Evolutionary conservation across 2,329 filamentous ascomycete species (phyloP), one percentile per base, ranked within the genome.

Genomic region (Chrysosphaeria jannelii): DNA sequence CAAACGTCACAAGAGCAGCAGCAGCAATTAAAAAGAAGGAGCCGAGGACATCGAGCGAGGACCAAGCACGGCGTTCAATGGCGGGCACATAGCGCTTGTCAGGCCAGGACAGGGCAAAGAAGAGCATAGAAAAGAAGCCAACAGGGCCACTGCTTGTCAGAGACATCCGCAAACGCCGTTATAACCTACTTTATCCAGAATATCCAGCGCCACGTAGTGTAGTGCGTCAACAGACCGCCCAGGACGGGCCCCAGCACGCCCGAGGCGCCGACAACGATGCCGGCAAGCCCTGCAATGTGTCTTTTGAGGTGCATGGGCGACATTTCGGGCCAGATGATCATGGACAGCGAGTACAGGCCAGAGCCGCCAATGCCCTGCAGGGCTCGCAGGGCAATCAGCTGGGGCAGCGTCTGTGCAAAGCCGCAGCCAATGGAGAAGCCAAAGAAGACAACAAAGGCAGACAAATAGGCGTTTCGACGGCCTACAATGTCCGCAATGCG

Each of bases 101-200:
- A 3, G 59, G 57, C 57, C 57, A 64, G 3, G 46, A 38, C 1
- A 51, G 14, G 12, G 47, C 38, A 29, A 64, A 54, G 1, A 57
- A 30, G 6, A 42, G 23, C 11, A 57, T 35, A 2, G 57, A 51
- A 1, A 48, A 29, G 19, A 38, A 34, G 1, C 54, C 53, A 8
- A 60, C 39, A 1, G 57, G 57, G 3, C 49, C 53, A 33, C 54
- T 59, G 20, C 5, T 12, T 3, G 19, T 11, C 3, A n/a, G 13
- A 20, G 5, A 16, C 3, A 14, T 14, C 23, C n/a, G 13, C 9
- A 14, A 18, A 16, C 10, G 13, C 12, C 8, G 10, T 24, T 10
- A 11, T 2, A 13, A 39, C 48, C 23, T 32, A 57, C 53, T 62
- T 63, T 34, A 63, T 53, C 51, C 53, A 61, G 36, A 62, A 63